A percentile compares a stretch with the other conserved stretches of the same genome.
These are phyloP conservation scores for Debaryomyces hansenii DNA, from an alignment of 805 yeast genomes.

Conservation along the genomic window DNA sequence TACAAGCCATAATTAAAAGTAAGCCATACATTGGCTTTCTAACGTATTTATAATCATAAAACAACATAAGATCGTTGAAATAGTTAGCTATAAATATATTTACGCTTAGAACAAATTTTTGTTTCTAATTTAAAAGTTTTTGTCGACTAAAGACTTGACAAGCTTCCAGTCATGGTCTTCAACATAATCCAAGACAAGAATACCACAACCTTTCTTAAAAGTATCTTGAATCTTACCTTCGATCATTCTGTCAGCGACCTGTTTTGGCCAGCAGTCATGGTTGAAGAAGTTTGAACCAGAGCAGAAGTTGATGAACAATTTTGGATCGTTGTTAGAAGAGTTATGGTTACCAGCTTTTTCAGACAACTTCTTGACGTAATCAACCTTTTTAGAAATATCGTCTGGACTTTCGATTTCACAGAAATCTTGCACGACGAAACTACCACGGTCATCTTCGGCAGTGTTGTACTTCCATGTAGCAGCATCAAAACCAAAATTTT, in stretches of 20 bases:
- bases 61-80: background rate
- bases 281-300: slow-evolving; percentile 74
- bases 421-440: slow-evolving; percentile 68
- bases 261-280: slow-evolving; percentile 72
- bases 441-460: slow-evolving; percentile 62
- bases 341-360: slow-evolving; percentile 53
- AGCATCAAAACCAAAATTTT: slow-evolving; percentile 67
- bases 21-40: background rate
- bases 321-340: slow-evolving; percentile 43
- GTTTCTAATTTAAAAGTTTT: slow-evolving; percentile 36
- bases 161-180: slow-evolving; percentile 63
- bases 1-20: background rate
- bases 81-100: too few species aligned
- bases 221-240: slow-evolving; percentile 44
- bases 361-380: slow-evolving; percentile 56
- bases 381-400: slow-evolving; percentile 57
- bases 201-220: slow-evolving; percentile 59
- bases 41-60: background rate
- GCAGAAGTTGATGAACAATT: slow-evolving; percentile 69
- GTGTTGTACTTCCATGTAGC: slow-evolving; percentile 66
- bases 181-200: slow-evolving; percentile 66
- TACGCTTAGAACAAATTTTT: background rate
- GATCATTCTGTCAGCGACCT: slow-evolving; percentile 55
- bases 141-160: slow-evolving; percentile 49
- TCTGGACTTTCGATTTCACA: slow-evolving; percentile 57